These are phyloP conservation scores for Thraustochytrium sp. DNA, from an alignment of 352 stramenopile species.

Conservation along the genomic window DNA sequence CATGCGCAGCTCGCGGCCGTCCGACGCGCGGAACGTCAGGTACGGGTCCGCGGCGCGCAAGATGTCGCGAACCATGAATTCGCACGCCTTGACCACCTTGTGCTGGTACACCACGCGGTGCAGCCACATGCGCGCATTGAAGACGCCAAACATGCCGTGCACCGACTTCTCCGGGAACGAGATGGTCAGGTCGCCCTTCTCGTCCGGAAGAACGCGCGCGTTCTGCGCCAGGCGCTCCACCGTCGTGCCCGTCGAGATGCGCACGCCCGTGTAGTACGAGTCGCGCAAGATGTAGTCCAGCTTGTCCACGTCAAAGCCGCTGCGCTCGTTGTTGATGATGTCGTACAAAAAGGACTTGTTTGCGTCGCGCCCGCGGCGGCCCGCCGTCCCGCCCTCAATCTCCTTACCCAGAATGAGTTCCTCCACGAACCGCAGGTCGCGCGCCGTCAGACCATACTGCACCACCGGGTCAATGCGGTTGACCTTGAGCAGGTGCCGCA, in stretches of 20 bases:
- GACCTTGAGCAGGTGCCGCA: slow-evolving; percentile 69
- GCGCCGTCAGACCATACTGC: slow-evolving; percentile 12
- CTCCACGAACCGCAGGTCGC: slow-evolving; percentile 44
- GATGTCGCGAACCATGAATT: slow-evolving; percentile 81
- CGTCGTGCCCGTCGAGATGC: slow-evolving; percentile 72
- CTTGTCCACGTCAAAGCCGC: slow-evolving; percentile 84
- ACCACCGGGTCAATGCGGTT: slow-evolving; percentile 69
- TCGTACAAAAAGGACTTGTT: slow-evolving; percentile 68
- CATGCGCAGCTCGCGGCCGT: slow-evolving; percentile 35
- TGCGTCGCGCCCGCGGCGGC: background rate
- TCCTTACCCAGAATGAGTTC: slow-evolving; percentile 41
- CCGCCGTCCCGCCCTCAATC: background rate
- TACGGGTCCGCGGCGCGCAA: slow-evolving; percentile 62
- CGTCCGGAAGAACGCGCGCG: slow-evolving; percentile 55
- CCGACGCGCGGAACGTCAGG: slow-evolving; percentile 53
- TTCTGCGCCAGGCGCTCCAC: slow-evolving; percentile 56
- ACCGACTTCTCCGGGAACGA: slow-evolving; percentile 79
- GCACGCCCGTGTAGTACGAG: slow-evolving; percentile 70
- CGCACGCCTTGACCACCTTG: slow-evolving; percentile 72
- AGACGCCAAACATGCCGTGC: slow-evolving; percentile 76
- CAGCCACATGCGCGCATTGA: slow-evolving; percentile 77
- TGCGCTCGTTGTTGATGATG: slow-evolving; percentile 79
- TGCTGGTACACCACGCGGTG: slow-evolving; percentile 79
- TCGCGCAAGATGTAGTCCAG: slow-evolving; percentile 80
- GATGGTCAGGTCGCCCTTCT: slow-evolving; percentile 58